Evolutionary conservation across 2,329 filamentous ascomycete genomes (phyloP).

Genomic region (Ceratocystis cubensis): DNA sequence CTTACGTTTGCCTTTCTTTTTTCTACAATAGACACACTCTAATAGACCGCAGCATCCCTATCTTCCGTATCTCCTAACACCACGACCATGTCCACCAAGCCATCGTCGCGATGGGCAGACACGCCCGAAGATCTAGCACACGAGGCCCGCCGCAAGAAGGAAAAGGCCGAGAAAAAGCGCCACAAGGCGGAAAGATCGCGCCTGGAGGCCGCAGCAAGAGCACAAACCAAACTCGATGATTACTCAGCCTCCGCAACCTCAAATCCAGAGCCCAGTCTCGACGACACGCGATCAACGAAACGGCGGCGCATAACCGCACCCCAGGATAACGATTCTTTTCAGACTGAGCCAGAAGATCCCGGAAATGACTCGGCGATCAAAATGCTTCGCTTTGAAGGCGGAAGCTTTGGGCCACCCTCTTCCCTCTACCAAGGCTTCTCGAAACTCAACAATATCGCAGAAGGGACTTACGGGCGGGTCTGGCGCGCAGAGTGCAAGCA

Average conservation of each 20-base stretch:
- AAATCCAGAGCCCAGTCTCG: constrained; percentile 23
- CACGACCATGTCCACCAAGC: constrained; percentile 42
- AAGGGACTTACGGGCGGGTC: constrained; percentile 92
- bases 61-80: background rate
- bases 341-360: constrained; percentile 22
- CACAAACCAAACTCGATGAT: constrained; percentile 23
- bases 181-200: constrained; percentile 87
- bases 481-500: constrained; percentile 63
- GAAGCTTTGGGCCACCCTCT: constrained; percentile 55
- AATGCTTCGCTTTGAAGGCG: constrained; percentile 58
- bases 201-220: constrained; percentile 55
- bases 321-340: constrained; percentile 24
- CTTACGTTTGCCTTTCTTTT: background rate
- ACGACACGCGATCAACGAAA: constrained; percentile 42
- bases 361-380: constrained; percentile 32
- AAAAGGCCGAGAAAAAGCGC: constrained; percentile 36
- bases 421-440: constrained; percentile 77
- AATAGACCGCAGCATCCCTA: background rate
- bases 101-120: constrained; percentile 76
- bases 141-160: constrained; percentile 42
- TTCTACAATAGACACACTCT: background rate
- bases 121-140: constrained; percentile 67
- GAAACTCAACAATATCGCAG: constrained; percentile 90
- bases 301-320: constrained; percentile 48
- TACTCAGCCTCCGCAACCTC: constrained; percentile 24